phyloP scores from a whole-genome alignment of 78 protist genomes.

The Cyanophora paradoxa region DNA sequence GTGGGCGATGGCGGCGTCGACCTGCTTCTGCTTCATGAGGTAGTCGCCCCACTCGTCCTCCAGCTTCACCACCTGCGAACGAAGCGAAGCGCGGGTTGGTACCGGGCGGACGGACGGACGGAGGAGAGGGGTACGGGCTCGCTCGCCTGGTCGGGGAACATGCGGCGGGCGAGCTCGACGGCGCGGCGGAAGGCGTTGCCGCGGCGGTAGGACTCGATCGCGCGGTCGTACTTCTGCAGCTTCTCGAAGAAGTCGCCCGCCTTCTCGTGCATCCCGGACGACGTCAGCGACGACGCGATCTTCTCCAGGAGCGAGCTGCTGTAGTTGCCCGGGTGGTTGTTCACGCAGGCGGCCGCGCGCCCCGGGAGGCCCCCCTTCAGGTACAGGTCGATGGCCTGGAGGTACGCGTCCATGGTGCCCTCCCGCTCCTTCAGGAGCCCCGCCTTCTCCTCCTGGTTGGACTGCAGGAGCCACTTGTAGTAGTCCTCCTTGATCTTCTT shows the following conservation, averaged over 20 bases:
- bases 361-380: constrained; percentile 68
- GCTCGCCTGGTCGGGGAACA: constrained; percentile 43
- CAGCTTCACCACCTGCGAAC: constrained; percentile 31
- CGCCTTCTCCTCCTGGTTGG: constrained; percentile 68
- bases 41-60: constrained; percentile 72
- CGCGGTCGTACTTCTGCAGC: constrained; percentile 39
- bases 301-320: too few species aligned
- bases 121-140: too few species aligned
- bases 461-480: constrained; percentile 53
- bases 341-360: constrained; percentile 40
- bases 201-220: constrained; percentile 56
- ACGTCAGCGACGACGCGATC: too few species aligned
- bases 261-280: constrained; percentile 38
- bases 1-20: constrained; percentile 70
- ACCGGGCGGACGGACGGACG: too few species aligned
- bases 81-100: too few species aligned
- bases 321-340: not conserved
- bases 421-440: constrained; percentile 59
- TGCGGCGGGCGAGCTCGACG: constrained; percentile 53
- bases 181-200: constrained; percentile 72
- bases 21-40: constrained; percentile 40
- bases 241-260: constrained; percentile 78
- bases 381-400: constrained; percentile 31
- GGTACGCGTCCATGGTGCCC: constrained; percentile 30
- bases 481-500: constrained; percentile 28